Conservation (phyloP, 805 yeast species). For the Zygosaccharomyces bisporus region DNA sequence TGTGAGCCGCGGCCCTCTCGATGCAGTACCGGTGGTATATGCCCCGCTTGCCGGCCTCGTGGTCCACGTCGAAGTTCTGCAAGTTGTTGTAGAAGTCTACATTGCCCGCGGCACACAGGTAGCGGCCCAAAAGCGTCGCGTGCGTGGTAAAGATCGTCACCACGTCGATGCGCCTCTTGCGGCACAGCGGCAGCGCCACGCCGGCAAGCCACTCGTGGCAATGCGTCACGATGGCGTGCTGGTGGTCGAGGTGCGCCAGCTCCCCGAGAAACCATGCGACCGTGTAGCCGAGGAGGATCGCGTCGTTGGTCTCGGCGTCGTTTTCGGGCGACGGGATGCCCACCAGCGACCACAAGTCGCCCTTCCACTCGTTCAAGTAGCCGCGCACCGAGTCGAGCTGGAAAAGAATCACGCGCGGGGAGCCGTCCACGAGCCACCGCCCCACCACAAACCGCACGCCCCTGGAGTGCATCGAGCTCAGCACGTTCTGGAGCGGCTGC, state of each 20-base stretch:
- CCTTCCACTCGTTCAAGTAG: conserved; percentile 85
- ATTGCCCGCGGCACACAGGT: conserved; percentile 93
- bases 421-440: conserved; percentile 96
- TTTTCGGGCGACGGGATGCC: conserved; percentile 92
- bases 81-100: conserved; percentile 94
- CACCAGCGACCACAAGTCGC: conserved; percentile 85
- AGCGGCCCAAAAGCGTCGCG: conserved; percentile 92
- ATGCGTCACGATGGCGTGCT: conserved; percentile 87
- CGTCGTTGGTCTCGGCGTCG: conserved; percentile 87
- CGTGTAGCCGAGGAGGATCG: conserved; percentile 84
- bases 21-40: conserved; percentile 95
- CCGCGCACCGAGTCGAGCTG: conserved; percentile 73
- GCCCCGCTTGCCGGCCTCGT: conserved; percentile 97
- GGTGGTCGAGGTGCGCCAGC: conserved; percentile 74
- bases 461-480: conserved; percentile 74
- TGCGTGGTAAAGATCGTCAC: conserved; percentile 97
- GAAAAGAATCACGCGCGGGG: conserved; percentile 87
- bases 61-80: conserved; percentile 87
- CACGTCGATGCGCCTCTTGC: conserved; percentile 87
- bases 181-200: conserved; percentile 86
- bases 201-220: conserved; percentile 99
- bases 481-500: conserved; percentile 39
- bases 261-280: conserved; percentile 98
- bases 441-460: conserved; percentile 86
- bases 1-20: conserved; percentile 93